Evolutionary conservation across 768 basidiomycete species (phyloP).

Genomic region (Boletus rufocinnamomeus): DNA sequence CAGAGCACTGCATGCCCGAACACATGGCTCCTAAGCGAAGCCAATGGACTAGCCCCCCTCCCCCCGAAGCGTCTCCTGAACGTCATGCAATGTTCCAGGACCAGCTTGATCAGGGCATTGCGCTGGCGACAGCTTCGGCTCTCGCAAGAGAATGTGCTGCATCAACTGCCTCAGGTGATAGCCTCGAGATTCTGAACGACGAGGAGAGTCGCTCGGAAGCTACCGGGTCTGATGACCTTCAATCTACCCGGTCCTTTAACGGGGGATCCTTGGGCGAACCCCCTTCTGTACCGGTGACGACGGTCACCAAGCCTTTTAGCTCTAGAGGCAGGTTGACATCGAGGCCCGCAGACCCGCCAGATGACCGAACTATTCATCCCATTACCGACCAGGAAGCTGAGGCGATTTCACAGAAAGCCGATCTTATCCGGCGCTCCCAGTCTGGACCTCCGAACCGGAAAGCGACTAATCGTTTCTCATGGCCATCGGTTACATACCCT

Average conservation of each 20-base stretch:
- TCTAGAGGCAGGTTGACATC: conserved; percentile 32
- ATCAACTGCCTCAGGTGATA: conserved; percentile 58
- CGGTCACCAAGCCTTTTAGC: conserved; percentile 10
- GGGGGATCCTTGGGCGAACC: conserved; percentile 43
- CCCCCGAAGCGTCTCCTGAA: conserved; percentile 68
- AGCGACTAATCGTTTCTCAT: conserved; percentile 38
- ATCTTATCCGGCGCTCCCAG: conserved; percentile 44
- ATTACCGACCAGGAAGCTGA: conserved; percentile 9
- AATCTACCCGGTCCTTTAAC: conserved; percentile 66
- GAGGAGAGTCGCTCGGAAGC: conserved; percentile 61
- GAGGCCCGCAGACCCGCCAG: conserved; percentile 10
- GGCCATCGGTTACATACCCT: conserved; percentile 46
- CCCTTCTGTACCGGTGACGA: conserved; percentile 14
- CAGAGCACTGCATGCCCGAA: conserved; percentile 47
- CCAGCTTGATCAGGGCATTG: conserved; percentile 63
- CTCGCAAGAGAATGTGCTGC: conserved; percentile 57
- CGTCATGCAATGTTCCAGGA: conserved; percentile 69
- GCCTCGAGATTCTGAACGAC: conserved; percentile 62
- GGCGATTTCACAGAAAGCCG: conserved; percentile 36
- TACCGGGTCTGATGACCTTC: conserved; percentile 67
- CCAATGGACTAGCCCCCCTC: conserved; percentile 87
- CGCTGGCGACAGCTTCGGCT: conserved; percentile 65
- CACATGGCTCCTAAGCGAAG: conserved; percentile 81
- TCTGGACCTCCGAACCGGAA: conserved; percentile 45
- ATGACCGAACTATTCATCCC: conserved; percentile 5